These are phyloP conservation scores for Pholiota microspora DNA, from an alignment of 768 basidiomycete genomes.

Conservation along the genomic window DNA sequence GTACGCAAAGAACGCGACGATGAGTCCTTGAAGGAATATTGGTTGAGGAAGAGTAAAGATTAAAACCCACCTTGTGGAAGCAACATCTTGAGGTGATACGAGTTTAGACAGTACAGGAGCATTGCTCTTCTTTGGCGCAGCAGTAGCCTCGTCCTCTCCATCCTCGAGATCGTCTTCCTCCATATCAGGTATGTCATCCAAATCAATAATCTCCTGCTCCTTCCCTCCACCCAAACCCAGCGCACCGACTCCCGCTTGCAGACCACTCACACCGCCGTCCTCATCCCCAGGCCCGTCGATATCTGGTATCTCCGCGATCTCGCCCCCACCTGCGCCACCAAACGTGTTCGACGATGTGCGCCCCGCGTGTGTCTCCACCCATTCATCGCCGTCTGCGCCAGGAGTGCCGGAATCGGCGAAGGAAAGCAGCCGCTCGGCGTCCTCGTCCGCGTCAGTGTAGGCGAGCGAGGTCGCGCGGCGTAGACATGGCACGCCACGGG, in stretches of 20 bases:
- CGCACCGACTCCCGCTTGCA: slow-evolving; percentile 35
- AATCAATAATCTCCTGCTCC: slow-evolving; percentile 73
- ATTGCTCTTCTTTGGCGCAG: slow-evolving; percentile 45
- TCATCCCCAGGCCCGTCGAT: slow-evolving; percentile 55
- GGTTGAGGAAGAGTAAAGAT: no score
- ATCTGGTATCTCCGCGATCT: slow-evolving; percentile 87
- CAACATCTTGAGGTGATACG: slow-evolving; percentile 36
- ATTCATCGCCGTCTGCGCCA: slow-evolving; percentile 74
- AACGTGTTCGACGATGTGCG: slow-evolving; percentile 49
- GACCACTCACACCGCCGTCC: slow-evolving; percentile 32
- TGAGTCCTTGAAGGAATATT: not conserved
- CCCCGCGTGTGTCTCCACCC: slow-evolving; percentile 97
- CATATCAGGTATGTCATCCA: slow-evolving; percentile 99
- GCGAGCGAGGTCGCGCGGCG: slow-evolving; percentile 89
- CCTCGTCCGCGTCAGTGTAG: slow-evolving; percentile 95
- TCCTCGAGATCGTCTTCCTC: slow-evolving; percentile 82
- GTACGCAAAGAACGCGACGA: not conserved
- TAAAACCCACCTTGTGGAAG: not conserved
- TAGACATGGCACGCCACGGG: slow-evolving; percentile 94
- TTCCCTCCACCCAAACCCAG: slow-evolving; percentile 38
- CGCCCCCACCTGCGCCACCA: slow-evolving; percentile 54
- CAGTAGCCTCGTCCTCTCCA: slow-evolving; percentile 78
- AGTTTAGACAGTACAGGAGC: slow-evolving; percentile 24
- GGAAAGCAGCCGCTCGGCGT: slow-evolving; percentile 87
- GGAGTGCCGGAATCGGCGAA: slow-evolving; percentile 66